phyloP scores from a whole-genome alignment of 345 rosid genomes.

The Odontarrhena argentea region DNA sequence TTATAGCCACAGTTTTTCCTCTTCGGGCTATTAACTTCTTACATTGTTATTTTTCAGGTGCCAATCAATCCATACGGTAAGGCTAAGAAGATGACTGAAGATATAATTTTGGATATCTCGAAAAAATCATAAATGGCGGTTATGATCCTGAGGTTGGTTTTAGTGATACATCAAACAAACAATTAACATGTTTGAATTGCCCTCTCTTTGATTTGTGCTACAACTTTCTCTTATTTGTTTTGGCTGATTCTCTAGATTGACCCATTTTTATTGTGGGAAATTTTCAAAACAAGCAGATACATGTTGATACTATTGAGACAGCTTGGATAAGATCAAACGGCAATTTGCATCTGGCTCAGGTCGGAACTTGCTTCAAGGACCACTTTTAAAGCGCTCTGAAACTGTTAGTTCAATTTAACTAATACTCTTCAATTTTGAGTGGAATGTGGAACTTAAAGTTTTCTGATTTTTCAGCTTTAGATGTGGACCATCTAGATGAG shows the following conservation, averaged over 20 bases:
- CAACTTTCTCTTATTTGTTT: not conserved
- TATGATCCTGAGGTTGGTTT: too few species aligned
- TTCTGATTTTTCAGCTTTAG: too few species aligned
- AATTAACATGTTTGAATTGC: not conserved
- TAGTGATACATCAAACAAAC: too few species aligned
- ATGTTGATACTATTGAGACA: conserved; percentile 62
- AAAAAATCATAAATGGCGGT: too few species aligned
- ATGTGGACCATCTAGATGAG: too few species aligned
- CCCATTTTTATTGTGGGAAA: not conserved
- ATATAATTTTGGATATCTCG: too few species aligned
- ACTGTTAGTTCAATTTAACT: conserved; percentile 52
- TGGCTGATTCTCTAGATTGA: not conserved
- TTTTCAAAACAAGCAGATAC: conserved; percentile 47
- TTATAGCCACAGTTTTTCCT: too few species aligned
- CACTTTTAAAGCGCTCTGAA: conserved; percentile 98
- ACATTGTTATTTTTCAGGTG: too few species aligned
- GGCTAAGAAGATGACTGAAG: too few species aligned
- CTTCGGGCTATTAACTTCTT: too few species aligned
- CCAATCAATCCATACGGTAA: too few species aligned
- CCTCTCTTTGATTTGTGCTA: conserved; percentile 16
- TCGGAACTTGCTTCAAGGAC: conserved; percentile 87
- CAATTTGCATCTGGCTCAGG: conserved; percentile 95
- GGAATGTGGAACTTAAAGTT: not conserved
- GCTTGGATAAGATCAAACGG: conserved; percentile 96
- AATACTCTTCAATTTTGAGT: conserved; percentile 19